These are phyloP conservation scores for Phytophthora megakarya DNA, from an alignment of 352 stramenopile species.

Conservation along the genomic window DNA sequence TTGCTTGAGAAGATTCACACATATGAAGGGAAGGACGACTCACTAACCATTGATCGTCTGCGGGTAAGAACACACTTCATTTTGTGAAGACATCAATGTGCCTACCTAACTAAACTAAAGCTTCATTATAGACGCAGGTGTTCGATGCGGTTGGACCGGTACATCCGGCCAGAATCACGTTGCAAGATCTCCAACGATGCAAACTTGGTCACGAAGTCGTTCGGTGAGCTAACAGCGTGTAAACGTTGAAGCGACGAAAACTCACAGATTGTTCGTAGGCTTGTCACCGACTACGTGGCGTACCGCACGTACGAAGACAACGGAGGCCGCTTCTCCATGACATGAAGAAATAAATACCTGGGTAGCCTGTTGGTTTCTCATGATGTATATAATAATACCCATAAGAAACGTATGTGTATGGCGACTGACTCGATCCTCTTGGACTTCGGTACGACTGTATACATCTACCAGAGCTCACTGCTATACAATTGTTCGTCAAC, in stretches of 20 bases:
- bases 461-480: too few relatives aligned
- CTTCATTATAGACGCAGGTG: slow-evolving; percentile 51
- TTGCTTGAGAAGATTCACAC: slow-evolving; percentile 50
- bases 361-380: too few relatives aligned
- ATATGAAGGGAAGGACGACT: slow-evolving; percentile 36
- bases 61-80: slow-evolving; percentile 30
- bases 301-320: slow-evolving; percentile 59
- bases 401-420: too few relatives aligned
- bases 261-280: slow-evolving; percentile 9
- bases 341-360: neutral
- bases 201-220: slow-evolving; percentile 57
- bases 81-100: neutral
- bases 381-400: too few relatives aligned
- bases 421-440: too few relatives aligned
- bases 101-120: slow-evolving; percentile 8
- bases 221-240: slow-evolving; percentile 22
- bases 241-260: neutral
- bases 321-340: slow-evolving; percentile 43
- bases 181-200: slow-evolving; percentile 59
- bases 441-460: too few relatives aligned
- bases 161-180: slow-evolving; percentile 54
- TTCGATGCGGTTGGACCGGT: slow-evolving; percentile 60
- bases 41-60: slow-evolving; percentile 34
- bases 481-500: too few relatives aligned
- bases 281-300: slow-evolving; percentile 65